phyloP scores from a whole-genome alignment of 1,284 basidiomycete species.

The Microbotryomycetes sp. region DNA sequence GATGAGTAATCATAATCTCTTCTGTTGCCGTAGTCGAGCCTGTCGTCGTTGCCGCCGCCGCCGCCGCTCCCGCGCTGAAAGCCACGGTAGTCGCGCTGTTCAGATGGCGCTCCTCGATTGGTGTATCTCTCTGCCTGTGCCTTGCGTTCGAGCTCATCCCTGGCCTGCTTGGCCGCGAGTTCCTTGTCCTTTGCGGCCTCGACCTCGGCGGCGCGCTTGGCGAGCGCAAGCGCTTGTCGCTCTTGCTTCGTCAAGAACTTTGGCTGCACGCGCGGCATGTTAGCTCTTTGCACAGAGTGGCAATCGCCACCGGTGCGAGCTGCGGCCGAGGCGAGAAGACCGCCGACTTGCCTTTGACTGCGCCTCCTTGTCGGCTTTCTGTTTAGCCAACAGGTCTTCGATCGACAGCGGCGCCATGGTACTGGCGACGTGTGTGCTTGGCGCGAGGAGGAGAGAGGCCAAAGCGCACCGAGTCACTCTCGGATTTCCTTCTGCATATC shows the following conservation, averaged over 20 bases:
- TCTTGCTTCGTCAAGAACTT: conserved; percentile 83
- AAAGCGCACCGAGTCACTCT: not conserved
- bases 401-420: conserved; percentile 45
- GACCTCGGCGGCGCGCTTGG: conserved; percentile 71
- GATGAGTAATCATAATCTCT: not conserved
- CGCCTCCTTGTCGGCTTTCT: conserved; percentile 77
- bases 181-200: conserved; percentile 56
- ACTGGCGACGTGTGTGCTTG: not conserved
- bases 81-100: not conserved
- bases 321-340: too few species aligned
- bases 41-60: conserved; percentile 3
- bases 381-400: conserved; percentile 73
- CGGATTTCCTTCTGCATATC: conserved; percentile 23
- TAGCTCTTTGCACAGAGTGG: too few species aligned
- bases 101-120: too few species aligned
- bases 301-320: too few species aligned
- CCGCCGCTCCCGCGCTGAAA: not conserved
- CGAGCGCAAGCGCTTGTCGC: conserved; percentile 76
- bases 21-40: not conserved
- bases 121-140: not conserved
- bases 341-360: conserved; percentile 76
- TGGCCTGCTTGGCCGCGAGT: conserved; percentile 52
- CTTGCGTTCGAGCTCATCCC: conserved; percentile 58
- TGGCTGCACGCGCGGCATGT: too few species aligned
- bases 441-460: not conserved